A percentile compares a stretch with the other conserved stretches of the same genome.
Evolutionary conservation across 2,329 filamentous ascomycete genomes (phyloP).

Genomic region (Tolypocladium endophyticum): DNA sequence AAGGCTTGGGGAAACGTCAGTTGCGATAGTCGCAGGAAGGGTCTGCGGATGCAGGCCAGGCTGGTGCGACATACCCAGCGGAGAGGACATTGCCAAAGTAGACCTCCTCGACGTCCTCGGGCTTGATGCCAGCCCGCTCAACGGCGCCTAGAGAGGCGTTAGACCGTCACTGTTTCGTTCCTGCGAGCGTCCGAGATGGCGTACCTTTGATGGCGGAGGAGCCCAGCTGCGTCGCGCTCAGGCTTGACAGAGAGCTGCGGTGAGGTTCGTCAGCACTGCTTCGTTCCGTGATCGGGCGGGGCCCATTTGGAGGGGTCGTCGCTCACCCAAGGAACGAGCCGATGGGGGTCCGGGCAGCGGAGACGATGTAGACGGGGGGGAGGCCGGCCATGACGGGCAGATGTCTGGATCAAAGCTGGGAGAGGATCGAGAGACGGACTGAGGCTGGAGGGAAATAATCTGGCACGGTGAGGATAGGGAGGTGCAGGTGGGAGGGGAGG

Average conservation of each 20-base stretch:
- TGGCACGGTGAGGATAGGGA: background rate
- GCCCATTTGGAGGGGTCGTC: background rate
- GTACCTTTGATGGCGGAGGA: constrained; percentile 85
- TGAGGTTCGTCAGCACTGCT: constrained; percentile 9
- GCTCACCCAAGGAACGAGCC: constrained; percentile 85
- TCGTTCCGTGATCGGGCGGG: background rate
- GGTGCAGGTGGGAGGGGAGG: background rate
- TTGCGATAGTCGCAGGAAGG: background rate
- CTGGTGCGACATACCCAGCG: constrained; percentile 61
- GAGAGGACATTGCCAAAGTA: constrained; percentile 98
- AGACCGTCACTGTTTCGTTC: background rate
- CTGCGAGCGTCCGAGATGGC: background rate
- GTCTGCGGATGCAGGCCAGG: background rate
- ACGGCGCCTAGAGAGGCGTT: constrained; percentile 50
- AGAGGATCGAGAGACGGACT: background rate
- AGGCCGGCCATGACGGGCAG: constrained; percentile 57
- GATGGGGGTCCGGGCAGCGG: constrained; percentile 78
- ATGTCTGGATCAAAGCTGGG: background rate
- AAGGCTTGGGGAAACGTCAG: constrained; percentile 43
- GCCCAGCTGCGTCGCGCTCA: constrained; percentile 79
- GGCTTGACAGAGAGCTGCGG: constrained; percentile 71
- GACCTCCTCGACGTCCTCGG: constrained; percentile 86
- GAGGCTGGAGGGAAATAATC: background rate
- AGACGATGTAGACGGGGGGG: constrained; percentile 91
- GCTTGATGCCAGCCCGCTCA: constrained; percentile 78